phyloP scores from a whole-genome alignment of 176 grass and related monocot species.

The Urochloa ruziziensis region DNA sequence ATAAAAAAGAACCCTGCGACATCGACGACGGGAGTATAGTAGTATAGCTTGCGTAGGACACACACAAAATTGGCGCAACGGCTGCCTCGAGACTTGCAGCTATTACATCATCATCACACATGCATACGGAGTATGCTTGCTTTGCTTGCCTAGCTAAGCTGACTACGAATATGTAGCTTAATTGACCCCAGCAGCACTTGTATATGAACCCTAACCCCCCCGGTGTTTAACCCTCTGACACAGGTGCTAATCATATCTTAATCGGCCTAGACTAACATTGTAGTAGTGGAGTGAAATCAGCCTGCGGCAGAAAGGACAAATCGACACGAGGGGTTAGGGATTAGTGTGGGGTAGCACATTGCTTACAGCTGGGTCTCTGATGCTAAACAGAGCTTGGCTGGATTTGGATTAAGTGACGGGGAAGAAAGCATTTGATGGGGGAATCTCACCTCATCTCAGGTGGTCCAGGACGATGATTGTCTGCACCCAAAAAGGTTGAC shows the following conservation, averaged over 20 bases:
- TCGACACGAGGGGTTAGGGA: background rate
- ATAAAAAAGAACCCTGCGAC: background rate
- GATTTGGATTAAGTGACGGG: background rate
- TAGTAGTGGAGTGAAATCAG: background rate
- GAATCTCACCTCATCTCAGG: background rate
- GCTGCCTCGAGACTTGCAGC: slow-evolving; percentile 42
- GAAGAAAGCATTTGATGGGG: background rate
- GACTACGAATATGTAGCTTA: background rate
- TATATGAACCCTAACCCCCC: no score
- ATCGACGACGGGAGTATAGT: background rate
- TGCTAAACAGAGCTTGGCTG: background rate
- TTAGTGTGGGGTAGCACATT: background rate
- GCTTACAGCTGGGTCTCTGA: background rate
- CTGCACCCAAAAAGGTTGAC: background rate
- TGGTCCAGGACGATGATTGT: slow-evolving; percentile 29
- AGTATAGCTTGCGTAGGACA: slow-evolving; percentile 4
- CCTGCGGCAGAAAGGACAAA: background rate
- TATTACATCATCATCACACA: slow-evolving; percentile 27
- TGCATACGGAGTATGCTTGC: no score
- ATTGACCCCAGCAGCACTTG: background rate
- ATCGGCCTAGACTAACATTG: background rate
- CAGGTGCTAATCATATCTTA: background rate
- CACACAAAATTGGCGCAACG: slow-evolving; percentile 3
- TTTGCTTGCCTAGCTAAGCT: background rate
- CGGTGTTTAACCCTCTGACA: background rate